Base-by-base conservation (phyloP, 345 rosid species). In the Populus davidiana region DNA sequence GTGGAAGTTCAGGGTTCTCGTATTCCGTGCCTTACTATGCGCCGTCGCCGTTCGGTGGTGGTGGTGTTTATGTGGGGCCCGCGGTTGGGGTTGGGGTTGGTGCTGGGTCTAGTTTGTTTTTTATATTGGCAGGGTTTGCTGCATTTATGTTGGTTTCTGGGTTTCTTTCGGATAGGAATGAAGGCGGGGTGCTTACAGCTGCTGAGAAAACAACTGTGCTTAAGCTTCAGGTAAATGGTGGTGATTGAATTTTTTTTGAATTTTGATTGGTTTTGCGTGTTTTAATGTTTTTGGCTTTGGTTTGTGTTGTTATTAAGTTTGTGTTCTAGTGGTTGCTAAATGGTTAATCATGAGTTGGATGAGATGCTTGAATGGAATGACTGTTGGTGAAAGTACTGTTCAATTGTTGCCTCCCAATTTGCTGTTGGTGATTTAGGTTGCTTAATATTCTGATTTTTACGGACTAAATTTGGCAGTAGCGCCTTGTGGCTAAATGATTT, bases 111-210 rank as follows among this genome's bases (percentile, higher is more conserved):
- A 88, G 97, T 80, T 84, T 91, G 72, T 85, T 91, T 77, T 67
- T 89, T 74, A 86, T 93, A 56, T 62, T 95, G 68, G 78, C 90
- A 79, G 94, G 96, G 27, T 89, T 93, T 35, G 98, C 97, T 1
- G 97, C 94, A 18, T 93, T 91, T 84, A 80, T 93, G 80, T 77
- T 91, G 87, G 97, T 95, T 56, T 92, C 97, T 6, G 99, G 94
- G 21, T 87, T 94, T 54, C 87, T 94, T 25, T 94, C 97, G 3
- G 98, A 95, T 67, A 85, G 88, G 79, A 81, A 87, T 17, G 93
- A 89, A 14, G 87, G 83, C 41, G 86, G 89, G 67, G 78, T 92
- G 38, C 84, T 92, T 35, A 86, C 91, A 21, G 94, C 88, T 76
- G 85, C 90, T 14, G 91, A 90, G 78, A 93, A 86, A 86, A 93